These are phyloP conservation scores for Ustilago loliicola DNA, from an alignment of 1,284 basidiomycete genomes.

Conservation along the genomic window DNA sequence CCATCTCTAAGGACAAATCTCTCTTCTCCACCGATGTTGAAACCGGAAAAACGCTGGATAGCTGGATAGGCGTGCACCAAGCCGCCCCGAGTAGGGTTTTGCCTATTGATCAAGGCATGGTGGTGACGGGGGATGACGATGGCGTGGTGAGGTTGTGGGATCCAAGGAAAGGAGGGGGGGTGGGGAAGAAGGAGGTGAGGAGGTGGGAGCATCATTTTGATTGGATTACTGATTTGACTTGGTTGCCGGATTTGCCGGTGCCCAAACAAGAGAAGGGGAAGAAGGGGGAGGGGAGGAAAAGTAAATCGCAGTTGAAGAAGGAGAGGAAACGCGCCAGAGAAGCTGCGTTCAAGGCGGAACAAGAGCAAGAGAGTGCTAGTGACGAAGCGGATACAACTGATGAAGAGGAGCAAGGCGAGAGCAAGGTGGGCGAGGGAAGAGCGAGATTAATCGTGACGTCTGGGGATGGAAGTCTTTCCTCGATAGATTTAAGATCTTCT, in stretches of 20 bases:
- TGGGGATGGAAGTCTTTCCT: slow-evolving; percentile 90
- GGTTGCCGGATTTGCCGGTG: slow-evolving; percentile 70
- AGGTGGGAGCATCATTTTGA: slow-evolving; percentile 90
- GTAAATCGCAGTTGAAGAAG: slow-evolving; percentile 28
- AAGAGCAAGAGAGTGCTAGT: slow-evolving; percentile 1
- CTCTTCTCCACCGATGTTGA: slow-evolving; percentile 73
- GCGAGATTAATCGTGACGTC: slow-evolving; percentile 71
- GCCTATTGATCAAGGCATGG: slow-evolving; percentile 80
- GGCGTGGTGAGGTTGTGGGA: slow-evolving; percentile 96
- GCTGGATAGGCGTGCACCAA: slow-evolving; percentile 81
- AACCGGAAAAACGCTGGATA: slow-evolving; percentile 78
- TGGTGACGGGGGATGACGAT: slow-evolving; percentile 91
- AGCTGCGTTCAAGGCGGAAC: neutral
- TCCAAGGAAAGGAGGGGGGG: slow-evolving; percentile 74
- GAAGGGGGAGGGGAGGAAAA: slow-evolving; percentile 36
- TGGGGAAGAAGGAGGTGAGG: slow-evolving; percentile 71
- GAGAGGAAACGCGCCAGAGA: slow-evolving; percentile 17
- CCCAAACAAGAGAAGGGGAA: slow-evolving; percentile 29
- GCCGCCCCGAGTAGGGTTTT: slow-evolving; percentile 76
- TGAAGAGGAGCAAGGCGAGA: neutral
- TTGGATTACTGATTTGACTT: slow-evolving; percentile 93
- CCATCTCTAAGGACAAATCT: slow-evolving; percentile 85
- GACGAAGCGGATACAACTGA: slow-evolving; percentile 12
- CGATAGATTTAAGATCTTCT: slow-evolving; percentile 77
- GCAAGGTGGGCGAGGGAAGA: slow-evolving; percentile 17